Percentiles rank a stretch among this genome's conserved stretches.
phyloP scores from a whole-genome alignment of 441 rosid species.

The Adansonia madagascariensis region DNA sequence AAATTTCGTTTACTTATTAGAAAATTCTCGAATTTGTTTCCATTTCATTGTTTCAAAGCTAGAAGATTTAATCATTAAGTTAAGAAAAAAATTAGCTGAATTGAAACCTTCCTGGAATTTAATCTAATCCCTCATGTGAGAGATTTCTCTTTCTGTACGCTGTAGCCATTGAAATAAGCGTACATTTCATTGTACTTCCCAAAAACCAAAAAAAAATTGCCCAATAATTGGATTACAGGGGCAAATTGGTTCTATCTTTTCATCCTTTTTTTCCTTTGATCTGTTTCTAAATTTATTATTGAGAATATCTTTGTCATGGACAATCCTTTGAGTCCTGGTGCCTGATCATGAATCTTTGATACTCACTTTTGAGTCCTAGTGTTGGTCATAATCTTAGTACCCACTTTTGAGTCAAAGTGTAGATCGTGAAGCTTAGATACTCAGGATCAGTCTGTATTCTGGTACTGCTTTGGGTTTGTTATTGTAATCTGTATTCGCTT shows the following conservation, averaged over 20 bases:
- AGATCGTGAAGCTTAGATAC: not conserved
- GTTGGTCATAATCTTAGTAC: not conserved
- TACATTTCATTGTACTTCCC: not conserved
- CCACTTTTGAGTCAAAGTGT: not conserved
- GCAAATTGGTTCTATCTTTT: not conserved
- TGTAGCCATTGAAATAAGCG: no score
- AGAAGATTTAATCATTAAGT: no score
- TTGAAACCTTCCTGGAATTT: no score
- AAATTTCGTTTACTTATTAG: no score
- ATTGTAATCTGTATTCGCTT: not conserved
- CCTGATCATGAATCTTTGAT: not conserved
- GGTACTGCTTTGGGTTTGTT: not conserved
- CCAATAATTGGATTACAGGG: not conserved
- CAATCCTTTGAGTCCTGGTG: not conserved
- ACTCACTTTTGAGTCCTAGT: not conserved
- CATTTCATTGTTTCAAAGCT: no score
- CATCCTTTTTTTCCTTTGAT: not conserved
- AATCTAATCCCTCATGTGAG: no score
- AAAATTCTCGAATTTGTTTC: no score
- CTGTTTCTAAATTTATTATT: not conserved
- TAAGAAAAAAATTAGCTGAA: no score
- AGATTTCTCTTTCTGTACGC: no score
- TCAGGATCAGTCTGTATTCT: not conserved
- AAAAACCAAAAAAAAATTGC: not conserved
- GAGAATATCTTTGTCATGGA: not conserved